Conservation (phyloP, 805 yeast species). For the Tetrapisispora pingtungensis region DNA sequence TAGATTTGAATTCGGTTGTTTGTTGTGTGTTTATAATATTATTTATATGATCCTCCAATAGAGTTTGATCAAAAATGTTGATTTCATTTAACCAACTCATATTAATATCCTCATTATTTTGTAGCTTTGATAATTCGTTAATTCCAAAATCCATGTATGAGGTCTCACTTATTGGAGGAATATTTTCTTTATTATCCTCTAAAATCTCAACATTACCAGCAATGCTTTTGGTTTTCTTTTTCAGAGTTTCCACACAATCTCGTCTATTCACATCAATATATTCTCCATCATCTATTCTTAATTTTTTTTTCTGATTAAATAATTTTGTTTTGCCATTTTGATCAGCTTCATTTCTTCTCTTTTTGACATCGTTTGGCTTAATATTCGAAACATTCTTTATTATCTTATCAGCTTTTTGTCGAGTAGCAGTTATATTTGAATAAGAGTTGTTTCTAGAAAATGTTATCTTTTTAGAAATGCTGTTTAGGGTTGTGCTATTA, state of each 20-base stretch:
- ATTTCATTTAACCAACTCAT: constrained; percentile 16
- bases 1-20: neutral
- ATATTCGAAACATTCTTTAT: too few relatives aligned
- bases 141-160: neutral
- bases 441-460: neutral
- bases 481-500: neutral
- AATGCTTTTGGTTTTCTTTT: too few relatives aligned
- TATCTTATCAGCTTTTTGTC: too few relatives aligned
- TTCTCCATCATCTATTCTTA: too few relatives aligned
- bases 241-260: too few relatives aligned
- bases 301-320: too few relatives aligned
- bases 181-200: constrained; percentile 19
- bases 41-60: neutral
- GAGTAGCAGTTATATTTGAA: too few relatives aligned
- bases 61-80: constrained; percentile 9
- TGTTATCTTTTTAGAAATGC: neutral
- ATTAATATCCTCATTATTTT: neutral
- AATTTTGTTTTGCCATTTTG: too few relatives aligned
- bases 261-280: too few relatives aligned
- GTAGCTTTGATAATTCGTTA: neutral
- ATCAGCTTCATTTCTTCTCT: too few relatives aligned
- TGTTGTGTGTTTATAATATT: constrained; percentile 4
- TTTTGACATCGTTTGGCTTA: neutral
- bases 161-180: constrained; percentile 8
- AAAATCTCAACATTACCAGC: neutral